Evolutionary conservation across 73 alveolate species (phyloP), one percentile per base, ranked within the genome.

Genomic region (Diophrys appendiculata): DNA sequence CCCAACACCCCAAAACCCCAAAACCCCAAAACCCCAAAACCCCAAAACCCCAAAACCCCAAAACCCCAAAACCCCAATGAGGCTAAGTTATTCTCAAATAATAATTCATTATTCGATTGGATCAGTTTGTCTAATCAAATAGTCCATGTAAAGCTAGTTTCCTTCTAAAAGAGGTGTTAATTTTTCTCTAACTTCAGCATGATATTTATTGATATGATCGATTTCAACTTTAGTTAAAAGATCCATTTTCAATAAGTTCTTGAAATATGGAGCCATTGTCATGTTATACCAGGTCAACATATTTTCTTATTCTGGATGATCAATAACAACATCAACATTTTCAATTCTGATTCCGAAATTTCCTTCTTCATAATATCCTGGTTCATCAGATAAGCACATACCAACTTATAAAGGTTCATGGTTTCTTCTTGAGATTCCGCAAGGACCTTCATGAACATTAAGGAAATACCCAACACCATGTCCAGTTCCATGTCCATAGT

Each of bases 381-480:
- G 96, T 56, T 70, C 97, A 78, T 88, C 88, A 53, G 93, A 73
- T 1, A 88, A 92, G 30, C 78, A 65, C 96, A 91, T 87, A 24
- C 94, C 95, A 35, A 65, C 83, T 18, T 80, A 53, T 26, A 90
- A 68, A 14, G 86, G 85, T 28, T 30, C 69, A 32, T 52, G 3
- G 29, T 52, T 25, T 2, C 72, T 52, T 70, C 77, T 79, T 1
- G 2, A 26, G 24, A 79, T 79, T 14, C 80, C 88, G 65, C 76
- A 69, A 22, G 96, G 96, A 25, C 96, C 96, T 69, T 90, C 93
- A 55, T 90, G 96, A 3, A 90, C 96, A 75, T 88, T 84, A 1
- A 77, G 29, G 77, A 80, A 90, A 29, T 68, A 81, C 0, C 96
- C 96, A 3, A 90, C 91, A 14, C 96, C 96, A 65, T 90, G 96